Conservation (phyloP, 176 grass and related monocot genomes). For the Zea mays region Zm-B73-REFERENCE-NAM-5.0 NC_050102.1:135702501-135703000, state of each 20-base stretch:
- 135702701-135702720: conserved; percentile 1
- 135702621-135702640: not conserved
- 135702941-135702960: conserved; percentile 85
- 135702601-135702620: not conserved
- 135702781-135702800: not conserved
- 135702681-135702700: conserved; percentile 2
- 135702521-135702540: conserved; percentile 15
- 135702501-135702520: not conserved
- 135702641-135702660: not conserved
- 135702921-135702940: conserved; percentile 67
- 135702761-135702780: not conserved
- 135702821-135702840: not conserved
- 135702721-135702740: not conserved
- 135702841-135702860: conserved; percentile 1
- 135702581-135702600: not conserved
- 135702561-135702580: not conserved
- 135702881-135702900: conserved; percentile 91
- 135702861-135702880: conserved; percentile 72
- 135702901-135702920: conserved; percentile 89
- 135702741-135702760: not conserved
- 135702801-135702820: not conserved
- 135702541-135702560: conserved; percentile 7
- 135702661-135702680: not conserved
- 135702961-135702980: conserved; percentile 77
- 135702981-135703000: conserved; percentile 72